A percentile compares a stretch with the other conserved stretches of the same genome.
Evolutionary conservation across 768 basidiomycete species (phyloP).

Genomic region (Guyanaporus albipodus): DNA sequence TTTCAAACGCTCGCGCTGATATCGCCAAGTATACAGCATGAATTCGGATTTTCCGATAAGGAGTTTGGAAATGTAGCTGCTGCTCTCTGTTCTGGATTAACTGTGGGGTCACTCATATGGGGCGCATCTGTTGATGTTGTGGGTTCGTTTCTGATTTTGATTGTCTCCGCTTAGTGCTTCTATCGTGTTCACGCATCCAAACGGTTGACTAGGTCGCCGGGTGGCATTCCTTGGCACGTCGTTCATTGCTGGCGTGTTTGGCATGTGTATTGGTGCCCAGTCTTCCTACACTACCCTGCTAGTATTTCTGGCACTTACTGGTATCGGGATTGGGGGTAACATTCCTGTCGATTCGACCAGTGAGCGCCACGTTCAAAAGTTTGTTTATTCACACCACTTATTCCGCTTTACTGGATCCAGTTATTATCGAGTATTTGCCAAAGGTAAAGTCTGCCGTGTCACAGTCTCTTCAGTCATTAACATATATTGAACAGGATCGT

Average conservation of each 20-base stretch:
- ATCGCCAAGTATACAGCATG: conserved; percentile 6
- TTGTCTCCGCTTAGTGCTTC: not conserved
- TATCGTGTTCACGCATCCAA: not conserved
- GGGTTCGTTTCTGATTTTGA: conserved; percentile 3
- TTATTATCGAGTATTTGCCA: conserved; percentile 12
- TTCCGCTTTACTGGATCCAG: not conserved
- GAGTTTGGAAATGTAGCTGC: conserved; percentile 5
- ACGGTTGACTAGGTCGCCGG: conserved; percentile 8
- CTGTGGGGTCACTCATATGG: conserved; percentile 9
- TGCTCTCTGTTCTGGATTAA: conserved; percentile 1
- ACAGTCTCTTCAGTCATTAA: too few species aligned
- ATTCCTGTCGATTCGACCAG: conserved; percentile 15
- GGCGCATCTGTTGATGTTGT: conserved; percentile 13
- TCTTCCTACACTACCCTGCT: conserved; percentile 13
- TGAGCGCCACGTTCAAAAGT: not conserved
- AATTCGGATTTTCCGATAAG: conserved; percentile 17
- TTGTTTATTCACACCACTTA: not conserved
- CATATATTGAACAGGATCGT: conserved; percentile 4
- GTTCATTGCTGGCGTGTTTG: conserved; percentile 10
- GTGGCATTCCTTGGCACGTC: conserved; percentile 14
- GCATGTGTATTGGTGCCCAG: conserved; percentile 9
- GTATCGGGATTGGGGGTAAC: conserved; percentile 14
- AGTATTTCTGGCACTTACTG: conserved; percentile 4
- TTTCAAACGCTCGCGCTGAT: not conserved
- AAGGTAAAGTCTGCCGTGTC: too few species aligned